Evolutionary conservation across 2,329 filamentous ascomycete species (phyloP).

Genomic region (Ophiocordyceps camponoti-floridani): DNA sequence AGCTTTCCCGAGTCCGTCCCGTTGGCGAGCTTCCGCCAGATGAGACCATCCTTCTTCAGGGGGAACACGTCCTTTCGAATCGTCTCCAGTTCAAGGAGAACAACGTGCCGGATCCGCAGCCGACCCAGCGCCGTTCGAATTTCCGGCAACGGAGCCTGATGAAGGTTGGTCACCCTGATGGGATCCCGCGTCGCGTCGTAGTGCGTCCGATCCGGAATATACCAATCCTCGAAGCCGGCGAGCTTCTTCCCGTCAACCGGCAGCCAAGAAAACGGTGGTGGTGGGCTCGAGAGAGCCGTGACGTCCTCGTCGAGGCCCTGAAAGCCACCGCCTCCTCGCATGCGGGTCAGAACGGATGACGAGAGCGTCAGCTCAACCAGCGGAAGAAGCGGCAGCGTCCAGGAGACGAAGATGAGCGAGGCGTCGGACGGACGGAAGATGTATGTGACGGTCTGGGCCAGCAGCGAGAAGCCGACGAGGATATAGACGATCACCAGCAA

Average conservation of each 20-base stretch:
- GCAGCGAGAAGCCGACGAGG: constrained; percentile 3
- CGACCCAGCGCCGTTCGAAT: constrained; percentile 9
- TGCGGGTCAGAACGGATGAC: constrained; percentile 8
- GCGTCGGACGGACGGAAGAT: constrained; percentile 11
- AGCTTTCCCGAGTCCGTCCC: constrained; percentile 14
- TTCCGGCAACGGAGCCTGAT: constrained; percentile 12
- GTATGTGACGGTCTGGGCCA: constrained; percentile 7
- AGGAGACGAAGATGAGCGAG: constrained; percentile 16
- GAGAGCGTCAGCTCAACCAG: constrained; percentile 14
- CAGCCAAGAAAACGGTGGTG: constrained; percentile 9
- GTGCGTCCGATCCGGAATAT: constrained; percentile 2
- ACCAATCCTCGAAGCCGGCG: constrained; percentile 13
- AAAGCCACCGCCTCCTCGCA: constrained; percentile 5
- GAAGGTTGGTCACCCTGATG: constrained; percentile 20
- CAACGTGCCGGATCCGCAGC: constrained; percentile 22
- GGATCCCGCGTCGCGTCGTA: constrained; percentile 20
- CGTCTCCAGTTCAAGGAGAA: constrained; percentile 25
- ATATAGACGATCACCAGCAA: constrained; percentile 3
- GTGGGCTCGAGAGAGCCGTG: constrained; percentile 9
- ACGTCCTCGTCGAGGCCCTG: constrained; percentile 8
- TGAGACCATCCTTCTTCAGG: constrained; percentile 19
- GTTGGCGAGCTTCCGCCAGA: constrained; percentile 15
- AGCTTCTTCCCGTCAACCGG: constrained; percentile 6
- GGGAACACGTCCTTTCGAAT: constrained; percentile 27
- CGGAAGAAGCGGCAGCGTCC: constrained; percentile 14